Percentiles rank a stretch among this genome's conserved stretches.
phyloP scores from a whole-genome alignment of 176 grass and related monocot genomes.

The Sorghum bicolor region Sorghum_bicolor_NCBIv3 NC_012873.2:58146001-58146500 shows the following conservation, averaged over 20 bases:
- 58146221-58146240: constrained; percentile 62
- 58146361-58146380: constrained; percentile 73
- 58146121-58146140: constrained; percentile 24
- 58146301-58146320: constrained; percentile 87
- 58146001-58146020: constrained; percentile 63
- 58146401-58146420: constrained; percentile 77
- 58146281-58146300: constrained; percentile 74
- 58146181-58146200: background rate
- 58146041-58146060: constrained; percentile 85
- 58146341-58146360: constrained; percentile 84
- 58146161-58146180: constrained; percentile 55
- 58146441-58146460: constrained; percentile 66
- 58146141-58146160: constrained; percentile 31
- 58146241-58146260: constrained; percentile 98
- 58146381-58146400: constrained; percentile 67
- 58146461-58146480: constrained; percentile 84
- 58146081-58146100: constrained; percentile 23
- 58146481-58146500: background rate
- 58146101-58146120: constrained; percentile 33
- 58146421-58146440: constrained; percentile 68
- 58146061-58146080: constrained; percentile 31
- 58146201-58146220: constrained; percentile 52
- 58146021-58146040: constrained; percentile 89
- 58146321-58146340: constrained; percentile 56
- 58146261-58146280: constrained; percentile 88